Base-by-base conservation (phyloP, 2,329 filamentous ascomycete species). In the Aspergillus sp. region DNA sequence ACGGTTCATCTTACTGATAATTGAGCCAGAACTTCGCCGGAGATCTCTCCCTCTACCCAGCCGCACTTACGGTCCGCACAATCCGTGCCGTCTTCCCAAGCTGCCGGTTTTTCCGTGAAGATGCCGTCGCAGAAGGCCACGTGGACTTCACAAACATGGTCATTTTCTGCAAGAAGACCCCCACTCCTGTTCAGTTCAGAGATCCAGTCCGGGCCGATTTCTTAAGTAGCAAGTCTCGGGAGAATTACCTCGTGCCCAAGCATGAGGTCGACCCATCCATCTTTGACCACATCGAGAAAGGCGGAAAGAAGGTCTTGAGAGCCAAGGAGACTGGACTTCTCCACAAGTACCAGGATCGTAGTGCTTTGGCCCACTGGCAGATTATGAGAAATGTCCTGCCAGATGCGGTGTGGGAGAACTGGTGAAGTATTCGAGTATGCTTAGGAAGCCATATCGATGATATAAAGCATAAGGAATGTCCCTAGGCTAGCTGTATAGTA, bases 141-240 rank as follows among this genome's bases (percentile, higher is more conserved):
- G 71, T 73, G 31, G 88, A 95, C 60, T 96, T 97, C 65, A 88
- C 90, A 62, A 98, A 98, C 72, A 89, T 97, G 79, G 87, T 97
- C 37, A 82, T 97, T 47, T 96, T 96, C 72, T 98, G 93, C 74
- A 83, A 80, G 46, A 91, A 90, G 68, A 62, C 69, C 27, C 52
- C 56, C 26, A 54, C 50, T 6, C 68, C 71, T 0, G 68, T 90
- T 32, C 70, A 61, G 0, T 97, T 97, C 71, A 78, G 90, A 9
- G 59, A 73, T 11, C 79, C 90, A 0, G 71, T 67, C 0, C 65
- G 76, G 6, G 69, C 71, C 2, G 93, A 98, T 60, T 84, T 79
- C 57, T 70, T 95, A 30, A 78, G 79, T 32, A 95, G 86, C 62
- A 73, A 81, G 34, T 82, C 86, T 9, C 74, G 93, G 29, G 69